These are phyloP conservation scores for Yamadazyma triangularis DNA, from an alignment of 1,139 yeast species.

Conservation along the genomic window DNA sequence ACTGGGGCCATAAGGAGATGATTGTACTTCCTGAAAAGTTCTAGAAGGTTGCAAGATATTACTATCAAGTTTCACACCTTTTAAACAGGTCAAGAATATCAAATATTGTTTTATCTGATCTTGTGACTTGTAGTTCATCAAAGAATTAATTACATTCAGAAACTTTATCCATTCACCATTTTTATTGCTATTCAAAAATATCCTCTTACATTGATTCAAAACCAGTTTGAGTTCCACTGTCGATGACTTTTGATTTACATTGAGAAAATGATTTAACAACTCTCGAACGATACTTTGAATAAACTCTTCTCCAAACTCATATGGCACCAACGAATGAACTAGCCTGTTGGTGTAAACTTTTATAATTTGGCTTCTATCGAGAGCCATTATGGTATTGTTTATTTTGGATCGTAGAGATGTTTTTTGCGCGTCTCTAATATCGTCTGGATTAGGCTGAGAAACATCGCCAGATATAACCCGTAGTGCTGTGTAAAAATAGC, in stretches of 20 bases:
- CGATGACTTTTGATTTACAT: constrained; percentile 6
- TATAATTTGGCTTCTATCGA: constrained; percentile 31
- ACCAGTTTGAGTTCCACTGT: constrained; percentile 14
- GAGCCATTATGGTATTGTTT: constrained; percentile 15
- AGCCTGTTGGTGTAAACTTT: constrained; percentile 33
- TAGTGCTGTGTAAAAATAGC: too few relatives aligned
- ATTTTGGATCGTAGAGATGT: too few relatives aligned
- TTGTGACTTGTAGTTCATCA: constrained; percentile 22
- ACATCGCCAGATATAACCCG: too few relatives aligned
- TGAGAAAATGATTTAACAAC: constrained; percentile 12
- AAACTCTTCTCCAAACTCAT: constrained; percentile 37
- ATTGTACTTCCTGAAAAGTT: constrained; percentile 6
- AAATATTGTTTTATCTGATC: constrained; percentile 38
- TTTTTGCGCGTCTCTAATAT: too few relatives aligned
- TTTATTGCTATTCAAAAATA: constrained; percentile 23
- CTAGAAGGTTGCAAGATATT: constrained; percentile 1
- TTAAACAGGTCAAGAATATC: constrained; percentile 25
- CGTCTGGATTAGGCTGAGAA: too few relatives aligned
- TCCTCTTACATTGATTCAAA: constrained; percentile 20
- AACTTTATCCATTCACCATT: constrained; percentile 30
- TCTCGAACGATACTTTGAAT: constrained; percentile 31
- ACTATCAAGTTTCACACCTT: constrained; percentile 3
- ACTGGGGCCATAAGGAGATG: constrained; percentile 11
- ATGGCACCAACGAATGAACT: constrained; percentile 36
- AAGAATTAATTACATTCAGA: constrained; percentile 25